phyloP scores from a whole-genome alignment of 192 early-diverging fungal genomes.

The Helicostylum pulchrum region DNA sequence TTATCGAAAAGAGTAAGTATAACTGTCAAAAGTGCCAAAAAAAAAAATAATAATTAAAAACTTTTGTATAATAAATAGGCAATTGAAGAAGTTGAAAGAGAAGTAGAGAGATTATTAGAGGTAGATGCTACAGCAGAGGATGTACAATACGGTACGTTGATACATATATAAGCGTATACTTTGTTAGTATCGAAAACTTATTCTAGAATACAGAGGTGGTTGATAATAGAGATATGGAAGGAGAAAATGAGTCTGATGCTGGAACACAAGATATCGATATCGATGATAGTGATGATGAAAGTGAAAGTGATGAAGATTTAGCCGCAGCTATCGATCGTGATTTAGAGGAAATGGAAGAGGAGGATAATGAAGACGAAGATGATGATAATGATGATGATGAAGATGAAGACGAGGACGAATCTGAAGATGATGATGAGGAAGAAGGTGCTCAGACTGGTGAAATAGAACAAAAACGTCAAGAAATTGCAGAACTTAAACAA shows the following conservation, averaged over 20 bases:
- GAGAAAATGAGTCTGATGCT: slow-evolving; percentile 27
- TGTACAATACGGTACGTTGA: slow-evolving; percentile 56
- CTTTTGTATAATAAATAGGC: slow-evolving; percentile 41
- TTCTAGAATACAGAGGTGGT: slow-evolving; percentile 30
- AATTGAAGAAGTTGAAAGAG: slow-evolving; percentile 78
- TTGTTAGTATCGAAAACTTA: neutral
- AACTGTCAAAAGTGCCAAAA: neutral
- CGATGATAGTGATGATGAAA: slow-evolving; percentile 43
- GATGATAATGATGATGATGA: slow-evolving; percentile 52
- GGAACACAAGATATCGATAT: slow-evolving; percentile 42
- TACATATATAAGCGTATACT: neutral
- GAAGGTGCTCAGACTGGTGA: slow-evolving; percentile 37
- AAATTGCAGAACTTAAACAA: slow-evolving; percentile 61
- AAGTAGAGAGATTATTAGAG: slow-evolving; percentile 75
- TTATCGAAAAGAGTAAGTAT: slow-evolving; percentile 64
- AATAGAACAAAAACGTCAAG: slow-evolving; percentile 50
- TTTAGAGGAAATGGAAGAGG: slow-evolving; percentile 46
- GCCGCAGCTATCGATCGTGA: slow-evolving; percentile 43
- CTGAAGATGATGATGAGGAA: slow-evolving; percentile 48
- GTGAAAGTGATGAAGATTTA: slow-evolving; percentile 40
- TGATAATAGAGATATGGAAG: slow-evolving; percentile 32
- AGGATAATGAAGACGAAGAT: slow-evolving; percentile 48
- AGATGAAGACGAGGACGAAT: slow-evolving; percentile 49
- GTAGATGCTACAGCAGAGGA: slow-evolving; percentile 72
- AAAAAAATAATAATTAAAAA: neutral